Conservation (phyloP, 176 grass and related monocot genomes). For the Oryza brachyantha region DNA sequence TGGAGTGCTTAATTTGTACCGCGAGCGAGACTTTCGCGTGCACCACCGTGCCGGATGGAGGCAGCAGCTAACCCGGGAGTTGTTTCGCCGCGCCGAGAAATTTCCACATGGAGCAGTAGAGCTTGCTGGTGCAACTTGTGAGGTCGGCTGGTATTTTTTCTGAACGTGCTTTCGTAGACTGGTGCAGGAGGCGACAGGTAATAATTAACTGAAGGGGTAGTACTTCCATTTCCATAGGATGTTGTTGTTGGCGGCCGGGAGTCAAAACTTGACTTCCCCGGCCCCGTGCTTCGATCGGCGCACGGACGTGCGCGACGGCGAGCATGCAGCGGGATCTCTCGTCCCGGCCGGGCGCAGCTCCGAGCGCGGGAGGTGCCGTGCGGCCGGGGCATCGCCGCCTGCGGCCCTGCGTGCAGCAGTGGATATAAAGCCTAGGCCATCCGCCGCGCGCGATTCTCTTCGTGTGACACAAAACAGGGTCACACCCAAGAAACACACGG, state of each 20-base stretch:
- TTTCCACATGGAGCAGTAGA: no score
- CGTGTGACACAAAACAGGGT: neutral
- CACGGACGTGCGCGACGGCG: neutral
- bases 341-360: no score
- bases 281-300: neutral
- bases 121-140: no score
- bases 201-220: no score
- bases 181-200: neutral
- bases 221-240: no score
- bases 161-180: no score
- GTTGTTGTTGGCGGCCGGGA: no score
- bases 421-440: neutral
- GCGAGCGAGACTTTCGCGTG: neutral
- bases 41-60: neutral
- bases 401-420: neutral
- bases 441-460: neutral
- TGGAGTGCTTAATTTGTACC: no score
- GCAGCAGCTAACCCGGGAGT: no score
- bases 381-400: neutral
- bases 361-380: neutral
- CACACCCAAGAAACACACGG: neutral
- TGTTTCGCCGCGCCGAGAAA: no score
- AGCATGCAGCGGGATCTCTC: neutral
- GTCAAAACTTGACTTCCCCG: neutral
- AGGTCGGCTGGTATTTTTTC: neutral